Percentiles rank a stretch among this genome's conserved stretches.
Conservation (phyloP, 352 stramenopile genomes). For the Globisporangium acanthophoron region DNA sequence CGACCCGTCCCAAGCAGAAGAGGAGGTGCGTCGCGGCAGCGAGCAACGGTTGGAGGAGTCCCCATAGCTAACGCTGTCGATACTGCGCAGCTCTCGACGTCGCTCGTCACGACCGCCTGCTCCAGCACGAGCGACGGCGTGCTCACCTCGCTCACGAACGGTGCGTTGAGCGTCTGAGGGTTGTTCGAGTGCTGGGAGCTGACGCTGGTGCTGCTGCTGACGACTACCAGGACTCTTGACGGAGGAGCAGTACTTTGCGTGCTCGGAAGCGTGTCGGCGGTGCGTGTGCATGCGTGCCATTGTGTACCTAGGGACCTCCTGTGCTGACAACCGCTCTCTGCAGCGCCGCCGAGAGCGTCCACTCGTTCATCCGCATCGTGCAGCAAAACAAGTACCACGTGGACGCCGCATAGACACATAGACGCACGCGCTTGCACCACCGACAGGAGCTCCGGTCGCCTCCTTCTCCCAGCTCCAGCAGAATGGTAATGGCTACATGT, state of each 20-base stretch:
- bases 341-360: conserved; percentile 69
- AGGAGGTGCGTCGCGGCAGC: conserved; percentile 37
- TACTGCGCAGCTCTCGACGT: conserved; percentile 38
- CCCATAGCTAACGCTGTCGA: background rate
- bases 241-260: conserved; percentile 82
- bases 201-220: background rate
- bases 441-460: too few relatives aligned
- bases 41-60: background rate
- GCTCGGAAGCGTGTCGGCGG: conserved; percentile 73
- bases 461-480: too few relatives aligned
- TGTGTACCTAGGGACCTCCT: background rate
- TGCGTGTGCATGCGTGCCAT: conserved; percentile 12
- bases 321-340: background rate
- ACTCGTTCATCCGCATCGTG: conserved; percentile 70
- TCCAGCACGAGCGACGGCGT: conserved; percentile 65
- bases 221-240: conserved; percentile 39
- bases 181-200: background rate
- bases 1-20: conserved; percentile 61
- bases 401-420: conserved; percentile 2
- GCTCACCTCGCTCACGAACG: conserved; percentile 70
- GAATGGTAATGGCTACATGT: background rate
- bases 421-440: background rate
- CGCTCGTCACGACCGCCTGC: conserved; percentile 57
- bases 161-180: conserved; percentile 14
- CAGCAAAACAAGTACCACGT: conserved; percentile 67